Conservation (phyloP, 805 yeast genomes). For the Wickerhamiella azyma region DNA sequence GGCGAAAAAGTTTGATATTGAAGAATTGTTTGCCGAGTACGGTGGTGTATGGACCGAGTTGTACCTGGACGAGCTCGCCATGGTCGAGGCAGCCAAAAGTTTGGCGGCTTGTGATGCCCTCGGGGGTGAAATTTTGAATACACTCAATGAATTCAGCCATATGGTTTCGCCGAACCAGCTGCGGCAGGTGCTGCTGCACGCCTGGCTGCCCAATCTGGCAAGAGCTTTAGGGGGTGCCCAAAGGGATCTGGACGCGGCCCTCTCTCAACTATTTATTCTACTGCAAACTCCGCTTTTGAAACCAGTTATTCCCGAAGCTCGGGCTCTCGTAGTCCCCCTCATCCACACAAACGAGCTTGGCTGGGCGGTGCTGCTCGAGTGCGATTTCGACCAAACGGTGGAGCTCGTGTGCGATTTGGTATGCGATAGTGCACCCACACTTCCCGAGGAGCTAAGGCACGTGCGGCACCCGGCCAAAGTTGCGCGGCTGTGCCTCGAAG, state of each 20-base stretch:
- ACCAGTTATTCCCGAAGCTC: background rate
- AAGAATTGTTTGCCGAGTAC: constrained; percentile 1
- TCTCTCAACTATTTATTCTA: background rate
- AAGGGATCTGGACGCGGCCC: background rate
- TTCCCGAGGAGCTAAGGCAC: background rate
- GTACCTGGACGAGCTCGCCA: constrained; percentile 5
- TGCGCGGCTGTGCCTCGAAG: background rate
- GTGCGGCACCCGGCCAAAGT: background rate
- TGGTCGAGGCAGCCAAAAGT: background rate
- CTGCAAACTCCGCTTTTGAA: background rate
- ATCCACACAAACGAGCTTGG: background rate
- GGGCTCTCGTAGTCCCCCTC: background rate
- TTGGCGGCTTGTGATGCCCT: background rate
- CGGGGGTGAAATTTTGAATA: background rate
- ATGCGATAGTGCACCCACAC: background rate
- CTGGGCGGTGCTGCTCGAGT: constrained; percentile 1
- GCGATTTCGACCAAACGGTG: background rate
- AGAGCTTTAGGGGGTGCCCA: background rate
- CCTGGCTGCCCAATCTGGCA: constrained; percentile 1
- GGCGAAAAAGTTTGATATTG: background rate
- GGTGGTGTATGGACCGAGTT: background rate
- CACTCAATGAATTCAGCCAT: background rate
- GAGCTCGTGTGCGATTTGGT: constrained; percentile 1
- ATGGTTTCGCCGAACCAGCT: background rate
- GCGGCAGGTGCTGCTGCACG: background rate